Percentiles rank a stretch among this genome's conserved stretches.
phyloP scores from a whole-genome alignment of 208 protist species.

The Blechomonas ayalai region DNA sequence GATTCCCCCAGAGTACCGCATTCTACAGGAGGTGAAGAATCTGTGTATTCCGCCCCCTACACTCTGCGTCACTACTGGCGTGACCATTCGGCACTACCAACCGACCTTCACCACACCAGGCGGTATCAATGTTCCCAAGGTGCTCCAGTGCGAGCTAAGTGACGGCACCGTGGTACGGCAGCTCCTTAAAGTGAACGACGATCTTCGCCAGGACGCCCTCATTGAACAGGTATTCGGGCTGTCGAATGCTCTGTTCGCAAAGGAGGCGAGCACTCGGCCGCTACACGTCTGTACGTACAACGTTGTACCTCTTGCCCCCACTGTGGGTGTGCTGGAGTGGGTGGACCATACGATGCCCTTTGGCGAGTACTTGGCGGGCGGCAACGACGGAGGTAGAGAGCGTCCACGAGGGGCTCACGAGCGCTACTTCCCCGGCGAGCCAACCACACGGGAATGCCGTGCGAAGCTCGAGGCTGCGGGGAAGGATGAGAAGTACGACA shows the following conservation, averaged over 20 bases:
- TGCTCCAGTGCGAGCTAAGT: slow-evolving; percentile 72
- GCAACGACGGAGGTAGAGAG: slow-evolving; percentile 3
- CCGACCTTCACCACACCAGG: slow-evolving; percentile 69
- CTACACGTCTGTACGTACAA: slow-evolving; percentile 90
- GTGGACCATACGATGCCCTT: slow-evolving; percentile 87
- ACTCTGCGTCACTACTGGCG: background rate
- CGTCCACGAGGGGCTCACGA: slow-evolving; percentile 50
- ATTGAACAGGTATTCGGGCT: slow-evolving; percentile 94
- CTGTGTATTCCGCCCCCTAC: slow-evolving; percentile 5
- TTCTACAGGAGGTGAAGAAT: slow-evolving; percentile 8
- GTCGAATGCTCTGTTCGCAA: slow-evolving; percentile 72
- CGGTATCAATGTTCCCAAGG: slow-evolving; percentile 95
- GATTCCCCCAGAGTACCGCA: slow-evolving; percentile 27
- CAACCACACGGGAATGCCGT: slow-evolving; percentile 46
- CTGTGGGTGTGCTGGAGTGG: slow-evolving; percentile 89
- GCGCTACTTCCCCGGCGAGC: slow-evolving; percentile 82
- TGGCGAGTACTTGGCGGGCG: slow-evolving; percentile 82
- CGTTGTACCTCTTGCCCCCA: slow-evolving; percentile 89
- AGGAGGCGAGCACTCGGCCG: slow-evolving; percentile 4
- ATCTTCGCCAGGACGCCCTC: slow-evolving; percentile 94
- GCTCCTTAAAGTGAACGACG: slow-evolving; percentile 89
- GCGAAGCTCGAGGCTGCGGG: slow-evolving; percentile 23
- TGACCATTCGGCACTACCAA: slow-evolving; percentile 42
- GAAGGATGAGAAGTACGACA: slow-evolving; percentile 14
- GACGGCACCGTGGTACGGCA: slow-evolving; percentile 84